Evolutionary conservation across 176 grass and related monocot species (phyloP).

Genomic region (Urochloa ruziziensis): DNA sequence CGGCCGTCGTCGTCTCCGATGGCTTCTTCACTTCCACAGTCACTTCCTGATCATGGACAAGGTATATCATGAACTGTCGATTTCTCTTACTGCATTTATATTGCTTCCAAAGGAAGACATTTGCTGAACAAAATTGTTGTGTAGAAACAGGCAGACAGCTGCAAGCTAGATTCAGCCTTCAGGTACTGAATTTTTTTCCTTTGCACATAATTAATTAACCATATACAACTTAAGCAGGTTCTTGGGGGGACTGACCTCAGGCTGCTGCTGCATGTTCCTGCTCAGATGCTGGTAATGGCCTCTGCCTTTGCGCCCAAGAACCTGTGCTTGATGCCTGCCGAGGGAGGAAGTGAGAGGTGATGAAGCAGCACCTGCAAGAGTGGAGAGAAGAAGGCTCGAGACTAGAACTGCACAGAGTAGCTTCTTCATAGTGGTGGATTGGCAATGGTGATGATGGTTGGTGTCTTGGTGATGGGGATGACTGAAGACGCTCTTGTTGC

Average conservation of each 20-base stretch:
- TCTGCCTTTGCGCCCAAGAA: constrained; percentile 48
- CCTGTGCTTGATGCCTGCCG: not conserved
- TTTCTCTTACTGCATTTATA: not conserved
- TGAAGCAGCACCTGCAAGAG: constrained; percentile 8
- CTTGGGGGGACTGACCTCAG: constrained; percentile 28
- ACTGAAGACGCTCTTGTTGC: not conserved
- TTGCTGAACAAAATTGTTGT: not conserved
- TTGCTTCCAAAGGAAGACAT: not conserved
- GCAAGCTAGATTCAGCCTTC: not conserved
- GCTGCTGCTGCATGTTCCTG: not conserved
- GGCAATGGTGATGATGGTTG: not conserved
- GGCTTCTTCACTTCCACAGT: not conserved
- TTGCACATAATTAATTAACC: not conserved
- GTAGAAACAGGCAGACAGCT: not conserved
- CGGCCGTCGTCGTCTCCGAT: not conserved
- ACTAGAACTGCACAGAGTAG: not conserved
- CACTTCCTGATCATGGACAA: not conserved
- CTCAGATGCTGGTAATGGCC: constrained; percentile 12
- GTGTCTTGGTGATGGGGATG: not conserved
- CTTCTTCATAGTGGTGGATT: constrained; percentile 25
- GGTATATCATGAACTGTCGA: not conserved
- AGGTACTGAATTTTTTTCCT: too few relatives aligned
- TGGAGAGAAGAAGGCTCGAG: constrained; percentile 15
- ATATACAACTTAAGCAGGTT: not conserved
- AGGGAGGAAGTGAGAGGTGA: not conserved